These are phyloP conservation scores for Bruguiera parviflora DNA, from an alignment of 345 rosid genomes.

Conservation along the genomic window DNA sequence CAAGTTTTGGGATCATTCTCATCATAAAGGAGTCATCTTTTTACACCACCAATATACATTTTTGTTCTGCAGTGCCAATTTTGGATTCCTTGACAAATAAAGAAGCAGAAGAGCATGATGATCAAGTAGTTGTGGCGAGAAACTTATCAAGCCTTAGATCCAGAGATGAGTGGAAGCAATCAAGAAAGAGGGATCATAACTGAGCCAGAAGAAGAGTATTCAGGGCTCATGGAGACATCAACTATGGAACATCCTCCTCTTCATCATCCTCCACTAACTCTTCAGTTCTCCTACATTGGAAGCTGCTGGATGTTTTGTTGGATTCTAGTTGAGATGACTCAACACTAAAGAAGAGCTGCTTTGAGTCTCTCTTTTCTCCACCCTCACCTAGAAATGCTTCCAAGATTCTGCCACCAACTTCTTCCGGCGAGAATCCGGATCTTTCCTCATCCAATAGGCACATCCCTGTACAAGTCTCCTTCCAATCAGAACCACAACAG, in stretches of 20 bases:
- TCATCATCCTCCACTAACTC: constrained; percentile 17
- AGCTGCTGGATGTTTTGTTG: constrained; percentile 43
- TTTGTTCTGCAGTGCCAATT: constrained; percentile 40
- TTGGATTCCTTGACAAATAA: constrained; percentile 34
- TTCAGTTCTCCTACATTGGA: constrained; percentile 37
- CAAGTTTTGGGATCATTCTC: background rate
- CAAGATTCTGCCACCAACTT: constrained; percentile 36
- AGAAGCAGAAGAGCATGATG: constrained; percentile 49
- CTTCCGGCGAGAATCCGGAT: constrained; percentile 9
- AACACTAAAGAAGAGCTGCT: constrained; percentile 31
- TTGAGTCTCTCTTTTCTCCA: constrained; percentile 46
- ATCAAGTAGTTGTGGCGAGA: constrained; percentile 50
- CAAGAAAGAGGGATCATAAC: constrained; percentile 42
- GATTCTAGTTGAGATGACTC: constrained; percentile 32
- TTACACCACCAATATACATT: background rate
- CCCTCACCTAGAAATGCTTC: constrained; percentile 44
- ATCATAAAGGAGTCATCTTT: background rate
- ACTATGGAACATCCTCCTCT: constrained; percentile 17
- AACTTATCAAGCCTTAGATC: constrained; percentile 50
- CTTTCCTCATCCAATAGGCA: constrained; percentile 7
- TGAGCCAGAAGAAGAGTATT: constrained; percentile 50
- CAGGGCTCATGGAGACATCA: constrained; percentile 22
- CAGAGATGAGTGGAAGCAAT: constrained; percentile 38
- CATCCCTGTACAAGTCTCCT: constrained; percentile 15
- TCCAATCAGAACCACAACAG: constrained; percentile 20